phyloP scores from a whole-genome alignment of 768 basidiomycete genomes.

The Rhodotorula diobovata region DNA sequence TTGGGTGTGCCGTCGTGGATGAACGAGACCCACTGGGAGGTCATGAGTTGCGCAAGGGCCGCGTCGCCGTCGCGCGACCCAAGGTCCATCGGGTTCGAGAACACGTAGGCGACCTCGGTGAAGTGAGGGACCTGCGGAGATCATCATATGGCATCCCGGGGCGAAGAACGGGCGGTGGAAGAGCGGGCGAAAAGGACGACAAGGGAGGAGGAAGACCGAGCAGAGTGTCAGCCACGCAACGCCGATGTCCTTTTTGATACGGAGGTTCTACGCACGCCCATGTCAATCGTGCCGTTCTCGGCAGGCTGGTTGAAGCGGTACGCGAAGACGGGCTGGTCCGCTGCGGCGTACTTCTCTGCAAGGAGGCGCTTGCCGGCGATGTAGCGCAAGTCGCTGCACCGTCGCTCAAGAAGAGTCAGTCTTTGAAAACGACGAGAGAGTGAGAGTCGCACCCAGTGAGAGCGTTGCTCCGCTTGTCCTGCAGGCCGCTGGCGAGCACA shows the following conservation, averaged over 20 bases:
- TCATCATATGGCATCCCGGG: too few species aligned
- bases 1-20: slow-evolving; percentile 32
- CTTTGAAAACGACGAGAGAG: too few species aligned
- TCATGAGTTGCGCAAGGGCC: slow-evolving; percentile 25
- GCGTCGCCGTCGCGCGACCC: slow-evolving; percentile 26
- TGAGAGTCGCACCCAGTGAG: background rate
- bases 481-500: slow-evolving; percentile 28
- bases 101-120: slow-evolving; percentile 25
- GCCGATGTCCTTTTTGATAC: too few species aligned
- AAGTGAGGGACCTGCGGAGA: slow-evolving; percentile 4
- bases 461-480: slow-evolving; percentile 34
- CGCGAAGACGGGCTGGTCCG: slow-evolving; percentile 18
- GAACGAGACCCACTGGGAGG: slow-evolving; percentile 31
- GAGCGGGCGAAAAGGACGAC: background rate
- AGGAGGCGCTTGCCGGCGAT: slow-evolving; percentile 23
- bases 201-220: background rate
- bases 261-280: slow-evolving; percentile 25
- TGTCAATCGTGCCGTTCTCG: slow-evolving; percentile 17
- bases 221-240: too few species aligned
- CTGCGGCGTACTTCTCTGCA: background rate
- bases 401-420: too few species aligned
- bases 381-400: background rate
- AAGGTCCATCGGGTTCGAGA: slow-evolving; percentile 22
- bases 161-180: background rate
- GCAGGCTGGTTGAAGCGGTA: slow-evolving; percentile 32